These are phyloP conservation scores for Cyclocybe cylindracea DNA, from an alignment of 768 basidiomycete species.

Conservation along the genomic window DNA sequence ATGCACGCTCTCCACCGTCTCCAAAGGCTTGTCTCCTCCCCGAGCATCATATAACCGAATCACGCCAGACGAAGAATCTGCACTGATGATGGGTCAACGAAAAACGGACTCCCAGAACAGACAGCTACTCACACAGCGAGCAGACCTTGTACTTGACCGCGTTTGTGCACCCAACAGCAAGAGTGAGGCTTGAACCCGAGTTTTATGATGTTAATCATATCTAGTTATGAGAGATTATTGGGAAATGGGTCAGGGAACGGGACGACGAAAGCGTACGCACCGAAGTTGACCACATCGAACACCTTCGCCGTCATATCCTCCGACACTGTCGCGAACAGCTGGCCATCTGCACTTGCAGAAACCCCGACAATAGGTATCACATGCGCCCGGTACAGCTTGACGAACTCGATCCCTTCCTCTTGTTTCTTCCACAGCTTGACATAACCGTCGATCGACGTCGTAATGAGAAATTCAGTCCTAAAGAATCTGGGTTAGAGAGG, in stretches of 20 bases:
- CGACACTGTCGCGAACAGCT: constrained; percentile 87
- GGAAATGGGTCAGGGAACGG: background rate
- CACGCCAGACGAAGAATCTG: constrained; percentile 70
- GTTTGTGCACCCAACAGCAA: constrained; percentile 93
- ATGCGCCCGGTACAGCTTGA: constrained; percentile 97
- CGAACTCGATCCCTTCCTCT: constrained; percentile 93
- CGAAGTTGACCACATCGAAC: constrained; percentile 97
- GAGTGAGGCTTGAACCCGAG: constrained; percentile 83
- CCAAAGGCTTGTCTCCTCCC: constrained; percentile 77
- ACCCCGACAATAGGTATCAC: constrained; percentile 76
- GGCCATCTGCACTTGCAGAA: constrained; percentile 88
- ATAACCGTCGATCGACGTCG: constrained; percentile 93
- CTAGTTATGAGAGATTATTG: constrained; percentile 38
- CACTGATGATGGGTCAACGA: constrained; percentile 45
- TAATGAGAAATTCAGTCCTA: constrained; percentile 92
- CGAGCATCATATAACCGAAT: constrained; percentile 94
- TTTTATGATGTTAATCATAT: constrained; percentile 99
- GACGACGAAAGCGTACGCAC: constrained; percentile 44
- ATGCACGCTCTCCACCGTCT: constrained; percentile 78
- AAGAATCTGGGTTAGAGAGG: background rate
- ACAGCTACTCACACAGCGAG: constrained; percentile 75
- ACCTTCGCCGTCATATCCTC: constrained; percentile 94
- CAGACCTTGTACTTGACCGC: constrained; percentile 84
- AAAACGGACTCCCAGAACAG: background rate
- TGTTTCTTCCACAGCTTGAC: constrained; percentile 99